Base-by-base conservation (phyloP, 176 grass and related monocot species). In the Ensete glaucum region DNA sequence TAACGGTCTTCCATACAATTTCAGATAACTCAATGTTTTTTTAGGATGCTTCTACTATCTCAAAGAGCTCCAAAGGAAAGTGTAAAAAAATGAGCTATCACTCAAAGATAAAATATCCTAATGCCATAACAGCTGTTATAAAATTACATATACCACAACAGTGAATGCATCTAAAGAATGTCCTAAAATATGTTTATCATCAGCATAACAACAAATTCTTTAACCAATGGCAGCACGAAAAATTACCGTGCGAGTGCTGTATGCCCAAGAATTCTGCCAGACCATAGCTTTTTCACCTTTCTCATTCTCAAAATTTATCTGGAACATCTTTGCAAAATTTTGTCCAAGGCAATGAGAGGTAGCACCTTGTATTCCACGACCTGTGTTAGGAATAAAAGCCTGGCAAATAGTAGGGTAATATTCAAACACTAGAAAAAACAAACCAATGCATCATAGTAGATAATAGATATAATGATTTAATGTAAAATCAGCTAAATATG, bases 221-320 rank as follows among this genome's bases (percentile, higher is more conserved):
- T 59, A 59, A 59, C 11, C 64, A 76, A 26, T 10, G 58, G 73
- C 64, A 78, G 69, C 77, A 17, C 9, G 78, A 74, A 64, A 62
- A 83, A 52, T 90, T 94, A 98, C 95, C 76, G 95, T 93, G 52
- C 95, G 95, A 76, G 95, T 93, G 16, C 82, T 98, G 78, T 98
- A 98, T 20, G 95, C 95, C 95, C 95, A 98, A 66, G 90, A 93
- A 86, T 98, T 98, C 82, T 98, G 95, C 90, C 90, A 98, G 69
- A 98, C 95, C 95, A 98, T 94, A 64, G 83, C 83, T 73, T 84
- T 93, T 74, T 62, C 81, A 64, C 95, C 88, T 54, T 87, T 98
- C 21, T 98, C 90, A 80, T 98, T 92, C 83, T 98, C 90, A 21
- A 89, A 98, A 85, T 92, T 98, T 54, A 98, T 93, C 54, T 98